Evolutionary conservation across 2,329 filamentous ascomycete species (phyloP).

Genomic region (Cyclaneusma minus): DNA sequence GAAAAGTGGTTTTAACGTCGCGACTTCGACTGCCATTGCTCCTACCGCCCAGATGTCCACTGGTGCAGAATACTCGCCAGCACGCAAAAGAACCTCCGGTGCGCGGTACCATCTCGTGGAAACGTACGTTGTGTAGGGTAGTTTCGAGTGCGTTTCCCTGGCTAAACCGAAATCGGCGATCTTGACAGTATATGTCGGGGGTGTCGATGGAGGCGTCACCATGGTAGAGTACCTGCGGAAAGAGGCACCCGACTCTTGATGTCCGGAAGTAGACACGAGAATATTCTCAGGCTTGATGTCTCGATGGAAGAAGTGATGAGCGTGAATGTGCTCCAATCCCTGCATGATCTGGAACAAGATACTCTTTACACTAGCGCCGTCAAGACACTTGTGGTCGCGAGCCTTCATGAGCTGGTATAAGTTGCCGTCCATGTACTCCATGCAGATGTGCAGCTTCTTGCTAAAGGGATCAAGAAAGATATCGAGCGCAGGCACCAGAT

Average conservation of each 20-base stretch:
- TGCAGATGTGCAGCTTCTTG: constrained; percentile 92
- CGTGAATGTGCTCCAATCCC: constrained; percentile 92
- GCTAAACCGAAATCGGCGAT: constrained; percentile 96
- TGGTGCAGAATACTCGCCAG: constrained; percentile 91
- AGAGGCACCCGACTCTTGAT: constrained; percentile 64
- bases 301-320: constrained; percentile 93
- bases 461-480: constrained; percentile 95
- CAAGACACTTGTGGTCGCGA: constrained; percentile 84
- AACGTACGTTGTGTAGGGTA: constrained; percentile 96
- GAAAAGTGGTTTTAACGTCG: constrained; percentile 90
- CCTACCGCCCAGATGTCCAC: constrained; percentile 98
- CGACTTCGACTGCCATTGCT: constrained; percentile 96
- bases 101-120: constrained; percentile 93
- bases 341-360: constrained; percentile 95
- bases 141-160: constrained; percentile 90
- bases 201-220: constrained; percentile 88
- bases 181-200: constrained; percentile 88
- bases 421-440: constrained; percentile 99
- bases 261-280: constrained; percentile 62
- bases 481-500: constrained; percentile 92
- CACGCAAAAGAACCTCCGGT: constrained; percentile 82
- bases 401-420: constrained; percentile 98
- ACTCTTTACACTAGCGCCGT: constrained; percentile 87
- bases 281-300: constrained; percentile 99
- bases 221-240: constrained; percentile 88